Evolutionary conservation across 1,139 yeast genomes (phyloP), one percentile per base, ranked within the genome.

Genomic region (Yamadazyma songkhlaensis): DNA sequence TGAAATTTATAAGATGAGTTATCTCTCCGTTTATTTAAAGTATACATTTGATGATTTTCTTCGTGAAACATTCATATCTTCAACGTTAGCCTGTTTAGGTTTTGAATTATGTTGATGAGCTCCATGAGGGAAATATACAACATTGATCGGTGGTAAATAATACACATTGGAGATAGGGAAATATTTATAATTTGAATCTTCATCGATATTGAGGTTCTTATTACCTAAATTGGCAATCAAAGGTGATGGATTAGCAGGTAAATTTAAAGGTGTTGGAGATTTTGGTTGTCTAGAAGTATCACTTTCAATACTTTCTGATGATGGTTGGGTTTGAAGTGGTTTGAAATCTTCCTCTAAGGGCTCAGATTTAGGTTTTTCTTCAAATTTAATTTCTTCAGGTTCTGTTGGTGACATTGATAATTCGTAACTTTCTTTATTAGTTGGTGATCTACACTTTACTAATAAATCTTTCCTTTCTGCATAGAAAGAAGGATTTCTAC

Each of bases 401-500:
- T 17, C 9, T 17, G 24, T 14, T 31, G 34, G 40, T 4, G 44
- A 47, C 11, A 38, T 42, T 30, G 57, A 50, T 28, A 42, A 34
- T 20, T 44, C 44, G 43, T 51, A 63, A 32, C 66, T 56, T 15
- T 50, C 43, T 35, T 46, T 53, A 25, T 49, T 45, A 23, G 41
- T 48, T 8, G 55, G 49, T 10, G 56, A 41, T 39, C 68, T 50
- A 3, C 61, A 58, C 41, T 59, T 60, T 15, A 69, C 64, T 38
- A 69, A 49, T 21, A 77, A 56, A 49, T 79, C 82, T 32, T 74
- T 74, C 41, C 81, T 59, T 43, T 77, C 80, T 21, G 73, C 69
- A 49, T 80, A 80, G 48, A 81, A 81, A 21, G 79, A 67, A 3
- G 87, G 86, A 48, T 80, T 81, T 42, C 86, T 59, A 3, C 86